Percentiles rank a stretch among this genome's conserved stretches.
These are phyloP conservation scores for Besnoitia besnoiti DNA, from an alignment of 169 alveolate genomes.

Conservation along the genomic window DNA sequence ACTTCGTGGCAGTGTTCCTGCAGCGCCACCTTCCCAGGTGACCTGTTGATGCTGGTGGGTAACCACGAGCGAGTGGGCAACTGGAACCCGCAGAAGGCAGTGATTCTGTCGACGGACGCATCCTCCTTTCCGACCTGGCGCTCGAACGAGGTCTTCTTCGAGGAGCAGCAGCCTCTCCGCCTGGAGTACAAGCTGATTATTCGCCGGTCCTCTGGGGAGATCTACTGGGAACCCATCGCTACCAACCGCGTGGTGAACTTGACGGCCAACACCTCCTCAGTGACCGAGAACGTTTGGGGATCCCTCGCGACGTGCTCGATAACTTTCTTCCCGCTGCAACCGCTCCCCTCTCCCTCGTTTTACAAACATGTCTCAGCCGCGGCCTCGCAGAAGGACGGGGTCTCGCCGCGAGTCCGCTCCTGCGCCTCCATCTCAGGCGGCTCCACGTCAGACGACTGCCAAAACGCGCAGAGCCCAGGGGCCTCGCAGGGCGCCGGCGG, in stretches of 20 bases:
- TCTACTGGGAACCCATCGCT: constrained; percentile 73
- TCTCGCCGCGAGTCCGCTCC: background rate
- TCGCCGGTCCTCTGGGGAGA: constrained; percentile 33
- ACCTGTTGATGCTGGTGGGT: constrained; percentile 72
- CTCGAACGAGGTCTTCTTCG: constrained; percentile 55
- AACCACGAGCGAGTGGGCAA: constrained; percentile 69
- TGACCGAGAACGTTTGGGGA: constrained; percentile 72
- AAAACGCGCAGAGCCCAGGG: too few species aligned
- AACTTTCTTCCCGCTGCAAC: constrained; percentile 43
- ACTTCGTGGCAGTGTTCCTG: constrained; percentile 74
- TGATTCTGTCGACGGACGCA: constrained; percentile 71
- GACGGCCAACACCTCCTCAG: constrained; percentile 51
- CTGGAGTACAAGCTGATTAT: constrained; percentile 74
- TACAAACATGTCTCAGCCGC: constrained; percentile 4
- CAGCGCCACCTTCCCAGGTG: constrained; percentile 72
- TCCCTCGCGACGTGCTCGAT: constrained; percentile 50
- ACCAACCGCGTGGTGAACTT: constrained; percentile 69
- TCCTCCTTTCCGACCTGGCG: constrained; percentile 73
- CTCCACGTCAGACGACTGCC: background rate
- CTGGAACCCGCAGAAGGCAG: constrained; percentile 69
- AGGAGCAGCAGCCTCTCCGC: constrained; percentile 51
- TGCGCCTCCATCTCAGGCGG: background rate
- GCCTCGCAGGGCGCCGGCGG: background rate
- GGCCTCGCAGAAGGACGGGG: background rate
- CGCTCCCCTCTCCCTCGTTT: background rate